Percentiles rank a stretch among this genome's conserved stretches.
phyloP scores from a whole-genome alignment of 768 basidiomycete genomes.

The Kwoniella sp. region DNA sequence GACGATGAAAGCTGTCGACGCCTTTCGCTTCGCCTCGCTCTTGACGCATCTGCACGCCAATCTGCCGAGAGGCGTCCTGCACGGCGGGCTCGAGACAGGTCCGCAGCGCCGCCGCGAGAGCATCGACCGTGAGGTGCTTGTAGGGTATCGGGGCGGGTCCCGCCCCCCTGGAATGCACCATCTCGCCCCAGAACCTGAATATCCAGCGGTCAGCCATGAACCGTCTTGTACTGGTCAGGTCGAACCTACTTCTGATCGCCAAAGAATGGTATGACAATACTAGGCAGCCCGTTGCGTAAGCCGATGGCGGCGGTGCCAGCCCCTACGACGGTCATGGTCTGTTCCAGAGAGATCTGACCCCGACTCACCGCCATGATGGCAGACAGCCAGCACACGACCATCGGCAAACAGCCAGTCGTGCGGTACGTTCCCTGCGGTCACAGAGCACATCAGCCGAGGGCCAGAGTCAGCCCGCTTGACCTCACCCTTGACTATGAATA shows the following conservation, averaged over 20 bases:
- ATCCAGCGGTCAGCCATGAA: background rate
- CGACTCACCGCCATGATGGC: conserved; percentile 57
- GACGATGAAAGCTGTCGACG: conserved; percentile 57
- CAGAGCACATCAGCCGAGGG: conserved; percentile 1
- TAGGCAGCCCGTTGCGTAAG: conserved; percentile 58
- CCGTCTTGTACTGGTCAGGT: background rate
- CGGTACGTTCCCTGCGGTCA: conserved; percentile 54
- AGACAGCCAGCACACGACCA: conserved; percentile 56
- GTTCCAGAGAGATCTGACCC: background rate
- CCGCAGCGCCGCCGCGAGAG: conserved; percentile 56
- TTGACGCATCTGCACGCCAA: conserved; percentile 56
- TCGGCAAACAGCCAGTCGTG: conserved; percentile 65
- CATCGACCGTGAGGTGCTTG: conserved; percentile 55
- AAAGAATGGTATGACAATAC: conserved; percentile 58
- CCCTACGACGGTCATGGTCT: background rate
- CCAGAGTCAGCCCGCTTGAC: background rate
- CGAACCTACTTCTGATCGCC: conserved; percentile 55
- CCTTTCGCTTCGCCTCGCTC: conserved; percentile 48
- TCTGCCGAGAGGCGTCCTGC: conserved; percentile 53
- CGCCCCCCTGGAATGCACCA: conserved; percentile 11
- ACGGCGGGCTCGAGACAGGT: conserved; percentile 54
- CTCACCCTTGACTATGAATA: conserved; percentile 55
- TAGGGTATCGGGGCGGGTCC: conserved; percentile 52
- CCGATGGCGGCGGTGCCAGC: conserved; percentile 64
- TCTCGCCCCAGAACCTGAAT: conserved; percentile 26